Percentiles rank a stretch among this genome's conserved stretches.
Conservation (phyloP, 768 basidiomycete species). For the Suillus alpinus region DNA sequence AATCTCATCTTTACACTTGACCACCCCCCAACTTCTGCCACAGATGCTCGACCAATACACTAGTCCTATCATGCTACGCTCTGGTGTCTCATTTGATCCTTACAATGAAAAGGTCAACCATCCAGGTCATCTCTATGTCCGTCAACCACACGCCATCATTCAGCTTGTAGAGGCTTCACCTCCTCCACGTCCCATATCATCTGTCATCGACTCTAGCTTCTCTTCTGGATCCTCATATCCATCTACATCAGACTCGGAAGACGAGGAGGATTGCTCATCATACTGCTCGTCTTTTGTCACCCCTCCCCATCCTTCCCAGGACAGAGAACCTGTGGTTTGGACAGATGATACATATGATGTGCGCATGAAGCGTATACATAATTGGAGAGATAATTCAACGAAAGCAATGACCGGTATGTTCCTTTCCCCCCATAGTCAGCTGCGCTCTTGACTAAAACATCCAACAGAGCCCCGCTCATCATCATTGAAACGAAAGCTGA, state of each 20-base stretch:
- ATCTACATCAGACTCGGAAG: constrained; percentile 31
- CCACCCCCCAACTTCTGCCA: constrained; percentile 17
- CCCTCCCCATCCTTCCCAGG: constrained; percentile 34
- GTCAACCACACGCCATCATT: constrained; percentile 56
- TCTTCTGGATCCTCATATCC: constrained; percentile 37
- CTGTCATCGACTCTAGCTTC: constrained; percentile 32
- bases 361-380: constrained; percentile 65
- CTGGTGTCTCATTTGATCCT: constrained; percentile 19
- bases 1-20: constrained; percentile 18
- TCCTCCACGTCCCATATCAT: constrained; percentile 44
- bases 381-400: constrained; percentile 64
- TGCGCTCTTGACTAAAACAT: constrained; percentile 8
- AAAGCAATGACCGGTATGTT: constrained; percentile 46
- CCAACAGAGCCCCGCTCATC: constrained; percentile 24
- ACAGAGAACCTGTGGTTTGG: constrained; percentile 22
- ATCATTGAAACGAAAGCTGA: constrained; percentile 47
- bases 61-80: constrained; percentile 22
- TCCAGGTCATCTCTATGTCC: constrained; percentile 42
- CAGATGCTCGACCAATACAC: constrained; percentile 24
- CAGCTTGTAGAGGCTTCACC: constrained; percentile 69
- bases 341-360: constrained; percentile 50
- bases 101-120: constrained; percentile 33
- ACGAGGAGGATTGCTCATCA: constrained; percentile 56
- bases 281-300: constrained; percentile 70
- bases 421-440: background rate